Evolutionary conservation across 2,329 filamentous ascomycete species (phyloP), one percentile per base, ranked within the genome.

Genomic region (Ophidiomyces ophidiicola): DNA sequence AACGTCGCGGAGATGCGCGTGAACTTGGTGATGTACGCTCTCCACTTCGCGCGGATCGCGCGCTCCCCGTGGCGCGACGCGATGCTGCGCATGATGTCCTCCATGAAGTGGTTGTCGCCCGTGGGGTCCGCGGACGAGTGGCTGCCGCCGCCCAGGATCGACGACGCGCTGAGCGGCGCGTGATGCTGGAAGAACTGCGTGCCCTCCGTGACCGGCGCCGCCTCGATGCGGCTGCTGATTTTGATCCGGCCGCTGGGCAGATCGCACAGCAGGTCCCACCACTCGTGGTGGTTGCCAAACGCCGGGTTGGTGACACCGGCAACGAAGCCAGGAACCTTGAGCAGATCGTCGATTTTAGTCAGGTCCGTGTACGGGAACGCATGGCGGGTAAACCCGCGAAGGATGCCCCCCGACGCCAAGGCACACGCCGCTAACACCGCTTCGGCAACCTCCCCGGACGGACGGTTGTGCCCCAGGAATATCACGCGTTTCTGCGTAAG

Each of bases 341-440:
- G 71, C 7, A 98, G 72, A 56, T 96, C 90, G 49, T 98, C 90
- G 44, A 98, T 87, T 63, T 98, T 98, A 47, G 86, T 94, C 30
- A 98, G 70, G 63, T 98, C 90, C 1, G 90, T 98, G 56, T 98
- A 98, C 2, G 90, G 90, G 56, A 98, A 98, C 0, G 90, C 90
- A 62, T 96, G 85, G 12, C 90, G 76, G 6, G 88, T 94, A 61
- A 98, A 98, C 19, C 90, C 90, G 42, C 87, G 74, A 24, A 98
- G 67, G n/a, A 94, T 69, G 4, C 90, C 88, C 14, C 90, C 90
- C 8, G 87, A 94, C 10, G 82, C 88, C 32, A 98, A 71, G 7
- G 90, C 85, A 59, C 90, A 98, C 1, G 90, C 87, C n/a, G 86
- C 90, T 6, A 98, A 72, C 2, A 98, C 90, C n/a, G 90, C 88